Evolutionary conservation across 495 filamentous ascomycete species (phyloP).

Genomic region (Neurospora tetrasperma): DNA sequence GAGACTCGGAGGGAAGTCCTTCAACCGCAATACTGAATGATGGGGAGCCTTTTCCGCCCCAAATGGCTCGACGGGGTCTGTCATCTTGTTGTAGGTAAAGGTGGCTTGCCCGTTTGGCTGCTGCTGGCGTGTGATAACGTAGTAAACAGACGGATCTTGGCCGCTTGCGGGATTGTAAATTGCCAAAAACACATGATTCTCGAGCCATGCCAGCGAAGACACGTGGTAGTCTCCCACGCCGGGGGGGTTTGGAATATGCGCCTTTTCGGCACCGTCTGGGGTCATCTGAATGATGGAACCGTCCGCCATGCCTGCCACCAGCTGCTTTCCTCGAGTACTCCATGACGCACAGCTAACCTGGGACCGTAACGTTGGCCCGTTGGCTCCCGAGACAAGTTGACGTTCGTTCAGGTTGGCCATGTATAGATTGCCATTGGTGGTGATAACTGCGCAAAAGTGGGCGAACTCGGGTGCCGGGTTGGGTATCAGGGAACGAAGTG

Average conservation of each 20-base stretch:
- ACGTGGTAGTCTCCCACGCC: slow-evolving; percentile 61
- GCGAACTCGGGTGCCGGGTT: slow-evolving; percentile 63
- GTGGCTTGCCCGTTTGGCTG: slow-evolving; percentile 22
- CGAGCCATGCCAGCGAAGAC: slow-evolving; percentile 79
- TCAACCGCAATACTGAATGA: slow-evolving; percentile 64
- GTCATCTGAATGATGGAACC: slow-evolving; percentile 78
- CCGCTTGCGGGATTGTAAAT: slow-evolving; percentile 57
- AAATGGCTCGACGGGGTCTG: slow-evolving; percentile 61
- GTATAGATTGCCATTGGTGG: slow-evolving; percentile 65
- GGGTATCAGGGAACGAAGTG: slow-evolving; percentile 64
- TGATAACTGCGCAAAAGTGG: slow-evolving; percentile 67
- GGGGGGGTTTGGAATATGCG: slow-evolving; percentile 66
- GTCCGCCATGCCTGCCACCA: slow-evolving; percentile 78
- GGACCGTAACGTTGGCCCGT: slow-evolving; percentile 56
- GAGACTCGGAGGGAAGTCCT: slow-evolving; percentile 67
- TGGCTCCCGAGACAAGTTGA: slow-evolving; percentile 45
- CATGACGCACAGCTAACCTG: slow-evolving; percentile 80
- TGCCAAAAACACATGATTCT: slow-evolving; percentile 74
- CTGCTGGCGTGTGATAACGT: slow-evolving; percentile 61
- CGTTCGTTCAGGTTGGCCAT: slow-evolving; percentile 70
- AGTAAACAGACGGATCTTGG: slow-evolving; percentile 51
- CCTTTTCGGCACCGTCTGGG: slow-evolving; percentile 64
- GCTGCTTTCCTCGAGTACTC: slow-evolving; percentile 87
- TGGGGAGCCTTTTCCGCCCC: slow-evolving; percentile 56
- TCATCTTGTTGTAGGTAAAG: slow-evolving; percentile 62